These are phyloP conservation scores for Camptophora hylomeconis DNA, from an alignment of 2,329 filamentous ascomycete species.

Conservation along the genomic window DNA sequence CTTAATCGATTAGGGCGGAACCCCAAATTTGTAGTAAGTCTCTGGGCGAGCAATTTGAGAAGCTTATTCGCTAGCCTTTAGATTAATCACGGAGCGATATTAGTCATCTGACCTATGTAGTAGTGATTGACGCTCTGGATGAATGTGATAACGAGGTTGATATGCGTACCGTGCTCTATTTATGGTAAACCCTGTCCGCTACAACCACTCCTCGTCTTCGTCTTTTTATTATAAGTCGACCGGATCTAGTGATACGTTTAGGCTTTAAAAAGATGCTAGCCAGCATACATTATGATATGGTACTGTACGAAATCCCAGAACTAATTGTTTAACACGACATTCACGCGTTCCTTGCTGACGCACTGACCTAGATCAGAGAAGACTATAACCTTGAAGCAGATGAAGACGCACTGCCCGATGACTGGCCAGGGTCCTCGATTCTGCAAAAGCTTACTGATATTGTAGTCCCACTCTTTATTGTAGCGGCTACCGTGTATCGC, in stretches of 20 bases:
- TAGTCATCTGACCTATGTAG: constrained; percentile 6
- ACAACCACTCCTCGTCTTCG: constrained; percentile 12
- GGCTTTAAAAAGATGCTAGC: constrained; percentile 15
- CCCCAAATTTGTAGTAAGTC: constrained; percentile 18
- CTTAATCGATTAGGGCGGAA: constrained; percentile 17
- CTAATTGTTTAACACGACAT: constrained; percentile 14
- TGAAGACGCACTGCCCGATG: constrained; percentile 7
- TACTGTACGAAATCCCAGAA: constrained; percentile 18
- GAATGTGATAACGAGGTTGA: constrained; percentile 19
- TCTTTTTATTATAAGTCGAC: constrained; percentile 22
- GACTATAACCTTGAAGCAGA: constrained; percentile 3
- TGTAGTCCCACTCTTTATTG: constrained; percentile 22
- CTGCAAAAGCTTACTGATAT: constrained; percentile 19
- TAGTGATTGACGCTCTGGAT: constrained; percentile 21
- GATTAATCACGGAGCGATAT: background rate
- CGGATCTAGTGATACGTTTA: constrained; percentile 17
- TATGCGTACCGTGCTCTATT: constrained; percentile 14
- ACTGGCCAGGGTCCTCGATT: constrained; percentile 17
- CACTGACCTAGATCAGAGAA: constrained; percentile 4
- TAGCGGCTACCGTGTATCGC: constrained; percentile 18
- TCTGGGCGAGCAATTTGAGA: constrained; percentile 19
- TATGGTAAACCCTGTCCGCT: constrained; percentile 10
- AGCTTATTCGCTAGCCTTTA: constrained; percentile 19
- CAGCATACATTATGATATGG: constrained; percentile 14
- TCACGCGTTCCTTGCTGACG: too few species aligned